Percentiles rank a stretch among this genome's conserved stretches.
phyloP scores from a whole-genome alignment of 129 eudicot genomes.

The Oenanthe sinensis region DNA sequence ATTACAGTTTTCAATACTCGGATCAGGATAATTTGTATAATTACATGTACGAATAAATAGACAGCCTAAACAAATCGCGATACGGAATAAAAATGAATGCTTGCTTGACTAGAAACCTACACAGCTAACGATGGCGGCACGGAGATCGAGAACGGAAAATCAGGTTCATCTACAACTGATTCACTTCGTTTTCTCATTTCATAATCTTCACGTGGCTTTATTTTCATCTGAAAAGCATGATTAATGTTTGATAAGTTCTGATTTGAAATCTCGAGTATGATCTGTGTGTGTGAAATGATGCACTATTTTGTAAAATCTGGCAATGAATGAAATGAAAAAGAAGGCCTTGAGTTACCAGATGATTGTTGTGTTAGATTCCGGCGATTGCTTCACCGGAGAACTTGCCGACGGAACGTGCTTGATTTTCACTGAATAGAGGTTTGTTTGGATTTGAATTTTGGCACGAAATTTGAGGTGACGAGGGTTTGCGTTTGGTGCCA shows the following conservation, averaged over 20 bases:
- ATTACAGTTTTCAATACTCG: neutral
- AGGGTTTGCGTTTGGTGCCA: no score
- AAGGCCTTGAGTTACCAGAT: neutral
- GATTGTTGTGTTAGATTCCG: neutral
- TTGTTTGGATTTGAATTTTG: neutral
- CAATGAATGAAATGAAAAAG: neutral
- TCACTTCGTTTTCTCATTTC: neutral
- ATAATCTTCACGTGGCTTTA: neutral
- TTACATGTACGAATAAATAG: neutral
- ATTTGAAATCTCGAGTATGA: neutral
- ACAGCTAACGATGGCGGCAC: neutral
- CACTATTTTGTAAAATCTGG: neutral
- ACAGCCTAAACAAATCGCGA: neutral
- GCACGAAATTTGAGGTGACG: neutral
- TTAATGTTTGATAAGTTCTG: neutral
- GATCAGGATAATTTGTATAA: neutral
- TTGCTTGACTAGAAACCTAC: neutral
- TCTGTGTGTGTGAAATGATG: no score
- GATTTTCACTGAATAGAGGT: neutral
- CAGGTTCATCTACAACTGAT: conserved; percentile 4
- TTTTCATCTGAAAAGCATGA: neutral
- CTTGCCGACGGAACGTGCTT: neutral
- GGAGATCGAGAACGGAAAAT: conserved; percentile 8
- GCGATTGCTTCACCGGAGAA: neutral
- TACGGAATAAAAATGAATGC: neutral